Evolutionary conservation across 176 grass and related monocot species (phyloP).

Genomic region (Cenchrus americanus): DNA sequence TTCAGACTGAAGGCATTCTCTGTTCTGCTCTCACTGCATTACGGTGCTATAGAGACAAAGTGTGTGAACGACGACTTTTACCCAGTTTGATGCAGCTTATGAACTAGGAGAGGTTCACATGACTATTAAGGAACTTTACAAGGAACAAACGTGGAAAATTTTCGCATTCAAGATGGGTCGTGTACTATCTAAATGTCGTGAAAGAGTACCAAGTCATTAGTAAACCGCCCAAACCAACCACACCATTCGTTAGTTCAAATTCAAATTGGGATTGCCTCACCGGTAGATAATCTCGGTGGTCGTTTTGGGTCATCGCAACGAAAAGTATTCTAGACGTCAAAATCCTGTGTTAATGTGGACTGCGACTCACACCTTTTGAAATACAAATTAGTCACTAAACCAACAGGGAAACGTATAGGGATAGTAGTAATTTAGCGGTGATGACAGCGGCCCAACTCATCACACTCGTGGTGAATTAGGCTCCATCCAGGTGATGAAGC

Average conservation of each 20-base stretch:
- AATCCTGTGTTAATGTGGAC: background rate
- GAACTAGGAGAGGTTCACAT: background rate
- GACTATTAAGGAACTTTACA: background rate
- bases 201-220: background rate
- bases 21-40: background rate
- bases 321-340: constrained; percentile 36
- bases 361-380: background rate
- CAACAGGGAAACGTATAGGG: background rate
- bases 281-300: constrained; percentile 15
- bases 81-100: background rate
- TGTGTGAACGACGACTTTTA: background rate
- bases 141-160: background rate
- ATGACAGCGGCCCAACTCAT: background rate
- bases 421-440: constrained; percentile 7
- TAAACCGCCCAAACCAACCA: background rate
- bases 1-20: background rate
- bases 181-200: background rate
- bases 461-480: background rate
- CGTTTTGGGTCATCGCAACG: background rate
- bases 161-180: background rate
- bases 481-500: background rate
- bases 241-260: constrained; percentile 9
- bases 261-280: constrained; percentile 21
- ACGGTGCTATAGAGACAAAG: background rate
- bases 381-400: background rate